Evolutionary conservation across 2,329 filamentous ascomycete genomes (phyloP), one percentile per base, ranked within the genome.

Genomic region (Trichoderma brevicompactum): DNA sequence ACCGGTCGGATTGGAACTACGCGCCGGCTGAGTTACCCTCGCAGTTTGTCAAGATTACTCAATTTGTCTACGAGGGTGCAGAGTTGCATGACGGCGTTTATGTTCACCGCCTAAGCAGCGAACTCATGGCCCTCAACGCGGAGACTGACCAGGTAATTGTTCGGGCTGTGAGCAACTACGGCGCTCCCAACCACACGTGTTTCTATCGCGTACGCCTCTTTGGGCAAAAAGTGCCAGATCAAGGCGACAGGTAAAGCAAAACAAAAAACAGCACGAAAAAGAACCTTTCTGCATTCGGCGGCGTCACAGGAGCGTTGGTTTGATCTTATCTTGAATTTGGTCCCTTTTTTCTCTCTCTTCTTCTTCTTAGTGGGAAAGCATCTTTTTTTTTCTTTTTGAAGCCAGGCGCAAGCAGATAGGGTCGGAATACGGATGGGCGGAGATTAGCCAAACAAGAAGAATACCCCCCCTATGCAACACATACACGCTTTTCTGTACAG

Each of bases 161-260:
- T 28, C 79, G 87, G 12, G 82, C 85, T 1, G 74, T 81, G 64
- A 84, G 77, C 71, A 90, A 90, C 72, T 83, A 87, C 70, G 87
- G 87, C 13, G 78, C 80, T 9, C 73, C 71, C 32, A 77, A 85
- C 53, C 87, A 88, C 71, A 90, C 87, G 3, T 90, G 88, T 72
- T 83, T 91, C 70, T 91, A 90, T 75, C 79, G 87, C 1, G 75
- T 89, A n/a, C 78, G 82, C 64, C 66, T 90, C 50, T 89, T 85
- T 72, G 77, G 88, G 82, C 15, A 63, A 17, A 70, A 68, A 55
- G 43, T 65, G 38, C 7, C n/a, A 19, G 59, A 74, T 82, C 38
- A 12, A 12, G 43, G 13, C 36, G 2, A 49, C 3, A n/a, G 32
- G n/a, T 19, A 19, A 38, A n/a, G 13, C 7, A 17, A 19, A 15